Evolutionary conservation across 371 early-diverging fungal species (phyloP).

Genomic region (Rhizopus stolonifer): DNA sequence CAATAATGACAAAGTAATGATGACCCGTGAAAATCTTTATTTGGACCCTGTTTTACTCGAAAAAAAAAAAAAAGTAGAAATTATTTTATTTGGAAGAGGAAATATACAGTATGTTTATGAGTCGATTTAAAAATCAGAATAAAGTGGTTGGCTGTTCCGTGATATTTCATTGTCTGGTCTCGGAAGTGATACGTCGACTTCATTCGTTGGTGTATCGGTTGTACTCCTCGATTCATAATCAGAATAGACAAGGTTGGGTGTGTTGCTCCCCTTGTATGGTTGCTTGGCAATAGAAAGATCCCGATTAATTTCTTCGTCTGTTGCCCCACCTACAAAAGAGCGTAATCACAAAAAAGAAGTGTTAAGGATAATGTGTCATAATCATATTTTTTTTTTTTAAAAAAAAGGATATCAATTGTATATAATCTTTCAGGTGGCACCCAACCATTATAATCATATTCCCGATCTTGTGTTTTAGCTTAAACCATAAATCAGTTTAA

Average conservation of each 20-base stretch:
- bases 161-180: background rate
- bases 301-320: slow-evolving; percentile 28
- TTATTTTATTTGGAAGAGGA: too few species aligned
- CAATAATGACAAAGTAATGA: too few species aligned
- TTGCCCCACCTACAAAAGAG: slow-evolving; percentile 32
- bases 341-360: slow-evolving; percentile 14
- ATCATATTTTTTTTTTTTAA: background rate
- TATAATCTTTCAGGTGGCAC: slow-evolving; percentile 28
- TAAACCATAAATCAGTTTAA: too few species aligned
- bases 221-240: slow-evolving; percentile 35
- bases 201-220: slow-evolving; percentile 22
- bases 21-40: too few species aligned
- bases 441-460: slow-evolving; percentile 24
- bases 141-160: too few species aligned
- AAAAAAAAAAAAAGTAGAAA: too few species aligned
- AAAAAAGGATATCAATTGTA: slow-evolving; percentile 37
- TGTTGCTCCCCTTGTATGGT: slow-evolving; percentile 26
- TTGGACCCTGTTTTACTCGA: too few species aligned
- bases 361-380: slow-evolving; percentile 16
- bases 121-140: too few species aligned
- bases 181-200: slow-evolving; percentile 8
- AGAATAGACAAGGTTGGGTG: slow-evolving; percentile 28
- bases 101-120: too few species aligned
- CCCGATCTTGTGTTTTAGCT: slow-evolving; percentile 9
- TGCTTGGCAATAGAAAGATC: slow-evolving; percentile 26